Evolutionary conservation across 257 asterid genomes (phyloP).

Genomic region (Capsicum chinense): DNA sequence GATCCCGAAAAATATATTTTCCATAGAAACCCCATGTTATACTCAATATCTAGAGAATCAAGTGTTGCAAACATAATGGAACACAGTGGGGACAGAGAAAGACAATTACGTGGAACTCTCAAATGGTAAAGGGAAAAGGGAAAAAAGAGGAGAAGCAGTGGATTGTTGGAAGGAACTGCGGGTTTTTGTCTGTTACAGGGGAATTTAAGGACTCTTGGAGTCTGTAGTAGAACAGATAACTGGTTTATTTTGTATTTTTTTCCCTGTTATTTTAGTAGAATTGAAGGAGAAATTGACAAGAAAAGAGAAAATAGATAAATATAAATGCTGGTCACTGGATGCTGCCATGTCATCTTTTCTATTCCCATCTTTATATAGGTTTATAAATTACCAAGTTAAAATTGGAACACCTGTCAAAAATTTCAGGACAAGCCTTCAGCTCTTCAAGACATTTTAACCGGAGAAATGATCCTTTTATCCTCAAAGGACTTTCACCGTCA

Average conservation of each 20-base stretch:
- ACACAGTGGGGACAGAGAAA: neutral
- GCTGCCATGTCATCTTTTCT: neutral
- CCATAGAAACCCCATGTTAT: neutral
- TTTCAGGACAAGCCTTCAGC: slow-evolving; percentile 82
- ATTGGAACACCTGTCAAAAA: slow-evolving; percentile 35
- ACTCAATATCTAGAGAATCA: neutral
- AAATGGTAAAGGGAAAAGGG: neutral
- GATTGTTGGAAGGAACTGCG: neutral
- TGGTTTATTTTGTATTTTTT: neutral
- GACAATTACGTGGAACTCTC: neutral
- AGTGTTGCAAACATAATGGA: slow-evolving; percentile 5
- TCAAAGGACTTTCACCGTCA: slow-evolving; percentile 72
- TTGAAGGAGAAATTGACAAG: neutral
- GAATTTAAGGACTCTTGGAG: neutral
- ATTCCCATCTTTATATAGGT: neutral
- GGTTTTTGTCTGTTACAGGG: neutral
- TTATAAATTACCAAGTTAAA: slow-evolving; percentile 22
- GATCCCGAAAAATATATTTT: neutral
- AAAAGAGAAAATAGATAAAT: slow-evolving; percentile 5
- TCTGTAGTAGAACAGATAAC: neutral
- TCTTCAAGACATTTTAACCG: slow-evolving; percentile 84
- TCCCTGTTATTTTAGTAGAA: neutral
- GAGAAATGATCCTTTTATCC: slow-evolving; percentile 61
- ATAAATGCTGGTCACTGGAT: neutral
- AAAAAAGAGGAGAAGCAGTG: neutral